Base-by-base conservation (phyloP, 495 filamentous ascomycete species). In the Aspergillus carlsbadensis region DNA sequence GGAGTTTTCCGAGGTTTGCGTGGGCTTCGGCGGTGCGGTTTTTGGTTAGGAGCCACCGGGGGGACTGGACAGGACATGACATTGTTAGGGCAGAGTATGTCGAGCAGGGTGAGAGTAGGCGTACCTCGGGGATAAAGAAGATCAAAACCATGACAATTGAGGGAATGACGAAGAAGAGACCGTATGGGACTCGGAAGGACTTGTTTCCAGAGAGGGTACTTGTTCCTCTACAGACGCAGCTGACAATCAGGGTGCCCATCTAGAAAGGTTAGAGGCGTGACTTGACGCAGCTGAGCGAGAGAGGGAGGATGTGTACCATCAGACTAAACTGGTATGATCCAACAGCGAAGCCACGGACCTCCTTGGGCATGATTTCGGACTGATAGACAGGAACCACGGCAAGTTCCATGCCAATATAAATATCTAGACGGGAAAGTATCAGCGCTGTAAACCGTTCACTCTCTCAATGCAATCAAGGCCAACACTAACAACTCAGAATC, bases 61-160 rank as follows among this genome's bases (percentile, higher is more conserved):
- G 57, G 10, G 42, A 48, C n/a, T n/a, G n/a, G n/a, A n/a, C n/a
- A n/a, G n/a, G n/a, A n/a, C n/a, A n/a, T n/a, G n/a, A n/a, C n/a
- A n/a, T n/a, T n/a, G n/a, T n/a, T n/a, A n/a, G n/a, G n/a, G n/a
- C n/a, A n/a, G n/a, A n/a, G n/a, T n/a, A n/a, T n/a, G n/a, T n/a
- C n/a, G n/a, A n/a, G n/a, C n/a, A n/a, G n/a, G n/a, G n/a, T n/a
- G n/a, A n/a, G n/a, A n/a, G n/a, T n/a, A n/a, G n/a, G n/a, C n/a
- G n/a, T n/a, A n/a, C n/a, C 15, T 59, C 57, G 26, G 57, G 57
- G 20, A 54, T 21, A 26, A 59, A 54, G 22, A 36, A 59, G 15
- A 54, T 47, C 6, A 18, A 42, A 7, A 10, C 6, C 1, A 42
- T 22, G 17, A 54, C 21, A 10, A 54, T 59, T 34, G 5, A 15